Evolutionary conservation across 140 eudicot genomes (phyloP).

Genomic region (Stevia rebaudiana): DNA sequence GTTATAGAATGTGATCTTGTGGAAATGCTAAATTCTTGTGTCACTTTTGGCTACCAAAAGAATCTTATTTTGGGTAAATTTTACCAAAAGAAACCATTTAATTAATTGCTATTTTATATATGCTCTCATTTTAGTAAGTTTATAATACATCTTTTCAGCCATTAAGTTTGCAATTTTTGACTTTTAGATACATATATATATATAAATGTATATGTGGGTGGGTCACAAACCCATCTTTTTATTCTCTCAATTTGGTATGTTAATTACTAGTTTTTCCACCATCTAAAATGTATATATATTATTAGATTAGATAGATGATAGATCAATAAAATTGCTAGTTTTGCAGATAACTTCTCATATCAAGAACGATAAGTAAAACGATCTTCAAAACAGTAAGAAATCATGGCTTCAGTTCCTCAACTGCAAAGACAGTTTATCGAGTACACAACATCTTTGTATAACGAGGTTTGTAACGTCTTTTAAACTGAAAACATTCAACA

Average conservation of each 20-base stretch:
- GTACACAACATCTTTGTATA: constrained; percentile 46
- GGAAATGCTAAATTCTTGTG: constrained; percentile 17
- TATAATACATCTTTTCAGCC: not conserved
- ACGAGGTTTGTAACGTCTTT: constrained; percentile 35
- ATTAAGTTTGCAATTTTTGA: constrained; percentile 1
- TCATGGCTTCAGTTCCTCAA: constrained; percentile 34
- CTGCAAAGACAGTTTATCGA: constrained; percentile 57
- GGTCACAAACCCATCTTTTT: not conserved
- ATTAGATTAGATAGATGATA: too few species aligned
- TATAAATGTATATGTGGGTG: not conserved
- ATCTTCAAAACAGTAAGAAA: constrained; percentile 16
- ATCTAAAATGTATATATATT: not conserved
- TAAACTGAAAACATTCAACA: not conserved
- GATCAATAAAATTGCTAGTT: constrained; percentile 1
- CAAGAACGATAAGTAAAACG: constrained; percentile 8
- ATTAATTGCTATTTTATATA: constrained; percentile 1
- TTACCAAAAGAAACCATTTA: constrained; percentile 10
- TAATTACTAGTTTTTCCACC: not conserved
- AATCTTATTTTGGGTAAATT: constrained; percentile 12
- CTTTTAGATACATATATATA: not conserved
- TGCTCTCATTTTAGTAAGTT: constrained; percentile 4
- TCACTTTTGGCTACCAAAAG: constrained; percentile 26
- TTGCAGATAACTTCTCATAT: constrained; percentile 21
- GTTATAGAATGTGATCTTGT: constrained; percentile 17
- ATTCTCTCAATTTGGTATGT: constrained; percentile 13